phyloP scores from a whole-genome alignment of 306 rosid genomes.

The Vigna unguiculata region DNA sequence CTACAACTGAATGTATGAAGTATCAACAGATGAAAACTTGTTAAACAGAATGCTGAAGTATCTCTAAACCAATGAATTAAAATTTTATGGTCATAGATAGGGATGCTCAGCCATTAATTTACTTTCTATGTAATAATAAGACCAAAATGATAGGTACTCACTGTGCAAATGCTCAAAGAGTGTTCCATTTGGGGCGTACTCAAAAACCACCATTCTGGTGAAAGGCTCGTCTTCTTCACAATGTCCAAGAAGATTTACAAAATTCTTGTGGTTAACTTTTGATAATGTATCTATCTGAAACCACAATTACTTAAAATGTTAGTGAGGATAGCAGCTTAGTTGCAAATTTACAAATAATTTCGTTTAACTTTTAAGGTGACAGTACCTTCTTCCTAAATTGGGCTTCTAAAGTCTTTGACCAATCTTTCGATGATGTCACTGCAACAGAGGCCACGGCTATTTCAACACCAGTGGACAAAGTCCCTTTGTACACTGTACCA shows the following conservation, averaged over 20 bases:
- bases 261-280: constrained; percentile 94
- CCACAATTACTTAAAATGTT: constrained; percentile 37
- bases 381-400: constrained; percentile 90
- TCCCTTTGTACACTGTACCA: constrained; percentile 91
- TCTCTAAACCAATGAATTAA: constrained; percentile 17
- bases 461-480: constrained; percentile 94
- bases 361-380: not conserved
- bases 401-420: constrained; percentile 72
- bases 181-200: constrained; percentile 95
- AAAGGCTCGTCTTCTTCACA: constrained; percentile 93
- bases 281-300: constrained; percentile 80
- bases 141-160: constrained; percentile 53
- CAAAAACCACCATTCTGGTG: constrained; percentile 94
- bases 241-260: constrained; percentile 84
- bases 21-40: constrained; percentile 26
- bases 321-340: constrained; percentile 33
- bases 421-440: constrained; percentile 59
- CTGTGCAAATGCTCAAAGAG: constrained; percentile 94
- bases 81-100: constrained; percentile 6
- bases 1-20: constrained; percentile 13
- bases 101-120: constrained; percentile 12
- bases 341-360: constrained; percentile 15
- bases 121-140: constrained; percentile 19
- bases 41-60: not conserved
- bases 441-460: constrained; percentile 82